Evolutionary conservation across 371 early-diverging fungal species (phyloP), one percentile per base, ranked within the genome.

Genomic region (Syncephalastrum monosporum): DNA sequence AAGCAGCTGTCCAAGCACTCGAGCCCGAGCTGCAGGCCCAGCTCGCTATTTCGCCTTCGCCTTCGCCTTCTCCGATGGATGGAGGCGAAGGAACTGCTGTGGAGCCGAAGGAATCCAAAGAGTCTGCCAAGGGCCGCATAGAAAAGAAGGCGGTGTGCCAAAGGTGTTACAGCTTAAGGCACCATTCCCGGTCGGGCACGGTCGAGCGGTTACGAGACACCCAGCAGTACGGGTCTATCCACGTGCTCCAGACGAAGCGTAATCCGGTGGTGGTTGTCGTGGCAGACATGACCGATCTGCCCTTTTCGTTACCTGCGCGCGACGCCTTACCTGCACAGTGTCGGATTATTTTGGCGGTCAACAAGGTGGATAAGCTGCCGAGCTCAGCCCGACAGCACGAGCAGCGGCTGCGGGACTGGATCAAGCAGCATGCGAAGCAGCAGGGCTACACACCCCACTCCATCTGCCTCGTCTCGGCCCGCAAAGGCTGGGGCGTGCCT

Each of bases 291-390:
- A 79, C 77, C 17, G 89, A 89, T 65, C 67, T 89, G 8, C 88
- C 87, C 2, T 79, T 73, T 7, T 83, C 84, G 12, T 56, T 89
- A 16, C 75, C 73, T 2, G 59, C 82, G 15, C 68, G 69, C 3
- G 70, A 78, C 5, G 70, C 77, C 21, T 65, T 67, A 1, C 53
- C 73, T 16, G 77, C 84, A 0, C 38, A 33, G 38, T 33, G 38
- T 33, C 80, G 78, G 6, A 61, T 87, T 16, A 59, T 89, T 3
- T 59, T 90, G 8, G 88, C 81, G 3, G 85, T 79, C 15, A 90
- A 90, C 71, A 90, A 90, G 62, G 53, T 79, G 5, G 90, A 90
- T 57, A 47, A 88, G 50, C 60, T 90, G 24, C 90, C 90, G 12
- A 46, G 33, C 7, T 45, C 55, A 0, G 77, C 76, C 16, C 75